These are phyloP conservation scores for Vinca major DNA, from an alignment of 305 asterid species.

Conservation along the genomic window DNA sequence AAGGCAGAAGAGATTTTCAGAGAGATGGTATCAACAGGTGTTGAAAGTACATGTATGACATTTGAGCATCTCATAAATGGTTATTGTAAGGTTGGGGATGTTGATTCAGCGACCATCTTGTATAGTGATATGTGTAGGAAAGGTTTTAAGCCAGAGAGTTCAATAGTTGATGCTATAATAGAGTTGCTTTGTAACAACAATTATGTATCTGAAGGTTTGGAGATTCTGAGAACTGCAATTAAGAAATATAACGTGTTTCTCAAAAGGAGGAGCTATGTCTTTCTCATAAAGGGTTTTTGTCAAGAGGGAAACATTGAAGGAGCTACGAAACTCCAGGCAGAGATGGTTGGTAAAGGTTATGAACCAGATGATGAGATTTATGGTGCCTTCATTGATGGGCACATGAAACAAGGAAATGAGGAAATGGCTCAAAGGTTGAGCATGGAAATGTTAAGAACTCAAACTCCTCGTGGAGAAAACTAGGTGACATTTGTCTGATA, in stretches of 20 bases:
- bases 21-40: conserved; percentile 55
- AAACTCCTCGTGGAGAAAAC: conserved; percentile 15
- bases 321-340: conserved; percentile 60
- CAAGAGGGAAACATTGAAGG: conserved; percentile 53
- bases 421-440: conserved; percentile 42
- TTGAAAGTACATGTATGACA: conserved; percentile 46
- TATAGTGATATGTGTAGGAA: conserved; percentile 56
- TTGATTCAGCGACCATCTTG: conserved; percentile 38
- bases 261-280: conserved; percentile 38
- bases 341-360: conserved; percentile 64
- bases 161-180: conserved; percentile 39
- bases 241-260: conserved; percentile 40
- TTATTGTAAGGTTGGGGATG: conserved; percentile 43
- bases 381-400: conserved; percentile 52
- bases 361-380: conserved; percentile 50
- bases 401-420: conserved; percentile 43
- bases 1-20: conserved; percentile 63
- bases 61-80: conserved; percentile 65
- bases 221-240: conserved; percentile 28
- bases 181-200: conserved; percentile 39
- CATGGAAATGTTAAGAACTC: conserved; percentile 36
- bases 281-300: conserved; percentile 48
- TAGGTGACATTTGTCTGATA: neutral
- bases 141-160: conserved; percentile 38
- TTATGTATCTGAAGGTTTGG: conserved; percentile 32